phyloP scores from a whole-genome alignment of 208 protist genomes.

The Strigomonas culicis region DNA sequence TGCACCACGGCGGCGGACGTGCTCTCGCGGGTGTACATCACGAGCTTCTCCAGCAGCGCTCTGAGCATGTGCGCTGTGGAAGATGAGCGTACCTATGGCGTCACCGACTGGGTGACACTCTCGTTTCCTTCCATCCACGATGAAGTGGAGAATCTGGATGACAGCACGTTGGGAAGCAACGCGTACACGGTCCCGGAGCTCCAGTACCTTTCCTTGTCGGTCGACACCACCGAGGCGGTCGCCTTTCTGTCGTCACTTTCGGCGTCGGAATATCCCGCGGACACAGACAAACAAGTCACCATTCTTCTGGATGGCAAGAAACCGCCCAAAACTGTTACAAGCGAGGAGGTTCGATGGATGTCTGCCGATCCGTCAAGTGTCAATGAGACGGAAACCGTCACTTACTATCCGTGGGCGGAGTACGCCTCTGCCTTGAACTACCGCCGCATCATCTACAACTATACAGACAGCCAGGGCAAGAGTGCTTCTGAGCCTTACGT shows the following conservation, averaged over 20 bases:
- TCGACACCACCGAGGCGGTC: conserved; percentile 39
- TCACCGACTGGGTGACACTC: conserved; percentile 81
- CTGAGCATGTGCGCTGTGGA: conserved; percentile 50
- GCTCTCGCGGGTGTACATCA: not conserved
- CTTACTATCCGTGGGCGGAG: conserved; percentile 51
- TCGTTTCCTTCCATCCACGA: conserved; percentile 40
- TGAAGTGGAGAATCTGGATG: conserved; percentile 19
- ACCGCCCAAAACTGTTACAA: conserved; percentile 17
- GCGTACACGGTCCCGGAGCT: conserved; percentile 44
- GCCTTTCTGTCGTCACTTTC: conserved; percentile 1
- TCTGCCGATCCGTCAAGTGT: conserved; percentile 8
- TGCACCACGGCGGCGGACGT: conserved; percentile 11
- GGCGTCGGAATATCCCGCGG: not conserved
- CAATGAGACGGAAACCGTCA: not conserved
- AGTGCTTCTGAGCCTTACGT: conserved; percentile 49
- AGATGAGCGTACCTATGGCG: conserved; percentile 58
- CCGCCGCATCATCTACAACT: conserved; percentile 30
- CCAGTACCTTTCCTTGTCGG: conserved; percentile 69
- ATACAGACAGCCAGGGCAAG: not conserved
- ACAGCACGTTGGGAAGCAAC: conserved; percentile 17
- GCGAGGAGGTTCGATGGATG: conserved; percentile 57
- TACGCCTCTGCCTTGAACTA: conserved; percentile 77
- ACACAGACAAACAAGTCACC: conserved; percentile 21
- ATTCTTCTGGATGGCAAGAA: conserved; percentile 63
- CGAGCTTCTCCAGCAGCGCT: conserved; percentile 9